Conservation (phyloP, 2,329 filamentous ascomycete species). For the Sarocladium strictum region DNA sequence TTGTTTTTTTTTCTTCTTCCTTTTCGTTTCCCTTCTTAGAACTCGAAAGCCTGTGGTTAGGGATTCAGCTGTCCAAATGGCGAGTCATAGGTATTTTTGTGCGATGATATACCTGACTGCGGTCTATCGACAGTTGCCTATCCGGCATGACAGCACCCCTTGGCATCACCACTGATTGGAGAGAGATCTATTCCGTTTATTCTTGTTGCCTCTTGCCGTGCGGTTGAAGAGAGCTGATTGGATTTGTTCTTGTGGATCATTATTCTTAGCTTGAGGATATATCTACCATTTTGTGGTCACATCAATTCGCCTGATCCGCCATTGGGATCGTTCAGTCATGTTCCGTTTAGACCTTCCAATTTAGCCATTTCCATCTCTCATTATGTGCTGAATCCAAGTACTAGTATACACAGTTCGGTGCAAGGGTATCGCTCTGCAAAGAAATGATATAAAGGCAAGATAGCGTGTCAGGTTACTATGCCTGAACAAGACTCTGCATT, state of each 20-base stretch:
- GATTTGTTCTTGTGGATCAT: not conserved
- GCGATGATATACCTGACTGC: not conserved
- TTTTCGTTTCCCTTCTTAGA: constrained; percentile 1
- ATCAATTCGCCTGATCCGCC: not conserved
- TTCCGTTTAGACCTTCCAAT: too few species aligned
- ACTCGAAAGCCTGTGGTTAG: not conserved
- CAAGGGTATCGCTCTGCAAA: constrained; percentile 1
- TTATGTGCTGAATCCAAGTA: not conserved
- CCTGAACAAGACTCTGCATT: not conserved
- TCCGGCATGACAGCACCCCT: not conserved
- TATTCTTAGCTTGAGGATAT: constrained; percentile 1
- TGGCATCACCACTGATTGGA: not conserved
- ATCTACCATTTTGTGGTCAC: not conserved
- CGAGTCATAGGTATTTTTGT: not conserved
- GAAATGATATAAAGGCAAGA: not conserved
- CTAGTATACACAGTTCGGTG: not conserved
- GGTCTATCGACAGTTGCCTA: not conserved
- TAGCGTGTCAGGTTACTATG: too few species aligned
- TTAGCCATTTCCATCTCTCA: not conserved
- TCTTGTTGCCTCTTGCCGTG: not conserved
- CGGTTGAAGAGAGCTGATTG: not conserved
- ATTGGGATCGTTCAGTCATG: too few species aligned
- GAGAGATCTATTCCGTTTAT: not conserved
- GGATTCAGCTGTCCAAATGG: not conserved
- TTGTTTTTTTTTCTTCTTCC: not conserved